A percentile compares a stretch with the other conserved stretches of the same genome.
Conservation (phyloP, 257 asterid genomes). For the Sherardia arvensis region DNA sequence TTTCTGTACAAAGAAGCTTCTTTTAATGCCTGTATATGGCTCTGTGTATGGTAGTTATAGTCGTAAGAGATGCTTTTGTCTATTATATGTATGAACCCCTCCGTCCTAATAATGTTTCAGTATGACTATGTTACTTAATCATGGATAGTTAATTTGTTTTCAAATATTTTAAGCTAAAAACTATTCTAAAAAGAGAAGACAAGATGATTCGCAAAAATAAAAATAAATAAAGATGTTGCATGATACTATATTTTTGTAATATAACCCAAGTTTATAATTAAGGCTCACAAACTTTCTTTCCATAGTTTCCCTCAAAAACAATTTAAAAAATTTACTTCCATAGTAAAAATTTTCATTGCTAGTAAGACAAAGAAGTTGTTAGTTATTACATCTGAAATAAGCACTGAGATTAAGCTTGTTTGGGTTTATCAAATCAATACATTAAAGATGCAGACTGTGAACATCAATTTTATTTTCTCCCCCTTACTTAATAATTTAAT, state of each 20-base stretch:
- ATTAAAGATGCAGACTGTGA: no score
- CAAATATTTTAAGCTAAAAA: no score
- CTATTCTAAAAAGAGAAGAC: not conserved
- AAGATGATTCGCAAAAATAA: no score
- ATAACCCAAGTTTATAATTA: no score
- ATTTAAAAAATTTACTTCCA: no score
- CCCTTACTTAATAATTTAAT: not conserved
- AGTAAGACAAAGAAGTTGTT: no score
- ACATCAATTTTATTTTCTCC: not conserved
- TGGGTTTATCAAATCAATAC: slow-evolving; percentile 3
- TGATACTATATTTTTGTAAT: no score
- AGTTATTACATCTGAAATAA: not conserved
- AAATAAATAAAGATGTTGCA: not conserved
- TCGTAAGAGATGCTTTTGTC: not conserved
- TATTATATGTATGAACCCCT: not conserved
- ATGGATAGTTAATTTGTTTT: no score
- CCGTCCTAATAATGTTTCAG: not conserved
- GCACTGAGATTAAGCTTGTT: not conserved
- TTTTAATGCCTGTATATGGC: not conserved
- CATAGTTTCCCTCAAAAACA: no score
- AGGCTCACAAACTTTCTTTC: no score
- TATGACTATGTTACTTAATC: not conserved
- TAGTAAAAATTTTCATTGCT: no score
- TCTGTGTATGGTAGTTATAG: not conserved
- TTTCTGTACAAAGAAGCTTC: not conserved